Evolutionary conservation across 129 eudicot species (phyloP), one percentile per base, ranked within the genome.

Genomic region (Flaveria robusta): DNA sequence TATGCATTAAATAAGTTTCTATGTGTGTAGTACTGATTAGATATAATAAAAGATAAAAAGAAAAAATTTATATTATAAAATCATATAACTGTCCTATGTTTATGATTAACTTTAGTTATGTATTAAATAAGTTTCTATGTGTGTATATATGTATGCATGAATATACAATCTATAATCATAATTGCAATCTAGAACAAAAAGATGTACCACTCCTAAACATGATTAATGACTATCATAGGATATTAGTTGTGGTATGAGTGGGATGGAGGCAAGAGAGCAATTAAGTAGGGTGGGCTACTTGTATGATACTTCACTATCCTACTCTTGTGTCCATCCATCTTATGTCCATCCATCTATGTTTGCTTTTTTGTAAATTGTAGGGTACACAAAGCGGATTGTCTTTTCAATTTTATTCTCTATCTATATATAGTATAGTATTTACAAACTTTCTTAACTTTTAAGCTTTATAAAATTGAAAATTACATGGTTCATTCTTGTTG

Each of bases 231-330:
- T 71, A 71, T 51, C 19, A 39, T 72, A 18, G 52, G 14, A 52
- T 29, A 37, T 49, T 19, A 71, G 34, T 9, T 29, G 59, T 52
- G 27, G 27, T 56, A 73, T 41, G 34, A 31, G 78, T 14, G 5
- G 13, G 20, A 72, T 16, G 51, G 46, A 47, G 31, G 20, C 34
- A 7, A 50, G 46, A 26, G 27, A 15, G 52, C 13, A 62, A 24
- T 45, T 16, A 43, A 74, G 45, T 74, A 74, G 78, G 66, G 78
- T 74, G 78, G 78, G 70, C 70, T 74, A 74, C 70, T 42, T 74
- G 14, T 74, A 60, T 74, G 78, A 59, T 47, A 46, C 47, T 74
- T 74, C 78, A 60, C 70, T 45, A 45, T 74, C 78, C 47, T 74
- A 60, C 78, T 62, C 67, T 60, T 72, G 62, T 74, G 29, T 14